phyloP scores from a whole-genome alignment of 1,284 basidiomycete genomes.

The Pyrrhoderma lamaoense region DNA sequence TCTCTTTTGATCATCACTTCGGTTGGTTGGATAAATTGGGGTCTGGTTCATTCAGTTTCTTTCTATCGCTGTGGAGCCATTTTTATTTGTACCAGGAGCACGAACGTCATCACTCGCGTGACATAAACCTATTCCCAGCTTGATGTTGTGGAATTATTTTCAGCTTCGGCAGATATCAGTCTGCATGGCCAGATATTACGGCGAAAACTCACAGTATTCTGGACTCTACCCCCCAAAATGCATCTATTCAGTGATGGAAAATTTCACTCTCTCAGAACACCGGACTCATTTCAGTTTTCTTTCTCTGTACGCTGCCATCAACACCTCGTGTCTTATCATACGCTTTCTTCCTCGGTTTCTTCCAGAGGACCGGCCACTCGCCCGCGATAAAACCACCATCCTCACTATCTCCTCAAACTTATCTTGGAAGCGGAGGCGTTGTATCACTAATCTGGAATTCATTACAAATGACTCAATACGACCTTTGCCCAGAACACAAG shows the following conservation, averaged over 20 bases:
- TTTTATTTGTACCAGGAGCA: conserved; percentile 22
- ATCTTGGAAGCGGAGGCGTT: conserved; percentile 1
- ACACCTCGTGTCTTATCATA: background rate
- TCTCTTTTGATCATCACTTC: background rate
- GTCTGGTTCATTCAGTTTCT: background rate
- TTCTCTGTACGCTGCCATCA: background rate
- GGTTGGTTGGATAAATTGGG: background rate
- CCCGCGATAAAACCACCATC: background rate
- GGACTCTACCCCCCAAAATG: no score
- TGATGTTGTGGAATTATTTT: conserved; percentile 35
- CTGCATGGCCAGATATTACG: no score
- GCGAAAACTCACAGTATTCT: no score
- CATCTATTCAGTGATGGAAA: no score
- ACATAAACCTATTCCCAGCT: conserved; percentile 33
- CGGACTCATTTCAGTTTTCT: background rate
- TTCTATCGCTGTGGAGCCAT: background rate
- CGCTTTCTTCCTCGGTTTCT: background rate
- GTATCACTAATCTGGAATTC: conserved; percentile 21
- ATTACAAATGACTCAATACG: conserved; percentile 33
- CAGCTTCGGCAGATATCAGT: no score
- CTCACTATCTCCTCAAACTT: background rate
- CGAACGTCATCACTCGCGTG: conserved; percentile 19
- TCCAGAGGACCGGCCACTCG: background rate
- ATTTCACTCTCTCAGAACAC: background rate
- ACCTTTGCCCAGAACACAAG: conserved; percentile 24